phyloP scores from a whole-genome alignment of 2,329 filamentous ascomycete species.

The Phoma sp. region DNA sequence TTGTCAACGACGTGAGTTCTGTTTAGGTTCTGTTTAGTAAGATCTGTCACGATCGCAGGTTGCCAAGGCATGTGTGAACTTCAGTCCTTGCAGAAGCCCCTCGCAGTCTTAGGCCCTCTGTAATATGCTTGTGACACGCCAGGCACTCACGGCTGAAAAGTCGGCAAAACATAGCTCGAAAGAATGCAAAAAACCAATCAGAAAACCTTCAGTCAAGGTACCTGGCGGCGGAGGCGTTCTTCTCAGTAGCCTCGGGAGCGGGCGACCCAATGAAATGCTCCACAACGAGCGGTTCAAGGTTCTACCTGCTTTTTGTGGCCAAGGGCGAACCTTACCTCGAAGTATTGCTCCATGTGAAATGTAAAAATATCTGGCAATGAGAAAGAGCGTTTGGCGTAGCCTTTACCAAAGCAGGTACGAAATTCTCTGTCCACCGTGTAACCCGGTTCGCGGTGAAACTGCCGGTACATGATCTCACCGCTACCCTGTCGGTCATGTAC shows the following conservation, averaged over 20 bases:
- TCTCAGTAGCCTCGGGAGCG: slow-evolving; percentile 15
- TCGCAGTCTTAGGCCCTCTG: not conserved
- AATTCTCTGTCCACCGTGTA: slow-evolving; percentile 3
- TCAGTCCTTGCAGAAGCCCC: not conserved
- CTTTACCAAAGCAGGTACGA: not conserved
- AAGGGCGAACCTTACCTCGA: slow-evolving; percentile 17
- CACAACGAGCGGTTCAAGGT: slow-evolving; percentile 14
- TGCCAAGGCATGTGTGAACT: not conserved
- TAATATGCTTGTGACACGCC: slow-evolving; percentile 1
- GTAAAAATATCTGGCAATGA: slow-evolving; percentile 1
- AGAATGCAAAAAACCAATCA: not conserved
- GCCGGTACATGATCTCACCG: slow-evolving; percentile 9
- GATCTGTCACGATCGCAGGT: not conserved
- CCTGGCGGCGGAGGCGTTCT: slow-evolving; percentile 15
- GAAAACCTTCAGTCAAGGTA: slow-evolving; percentile 6
- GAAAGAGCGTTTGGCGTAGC: not conserved
- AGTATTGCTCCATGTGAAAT: slow-evolving; percentile 18
- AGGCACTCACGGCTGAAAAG: slow-evolving; percentile 6
- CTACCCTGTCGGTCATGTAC: slow-evolving; percentile 2
- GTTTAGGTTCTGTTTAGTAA: not conserved
- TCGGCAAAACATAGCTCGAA: slow-evolving; percentile 10
- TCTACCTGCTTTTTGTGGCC: slow-evolving; percentile 20
- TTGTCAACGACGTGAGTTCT: not conserved
- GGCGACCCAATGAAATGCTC: slow-evolving; percentile 11
- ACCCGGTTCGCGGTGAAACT: slow-evolving; percentile 2